These are phyloP conservation scores for Carallia pectinifolia DNA, from an alignment of 345 rosid genomes.

Conservation along the genomic window DNA sequence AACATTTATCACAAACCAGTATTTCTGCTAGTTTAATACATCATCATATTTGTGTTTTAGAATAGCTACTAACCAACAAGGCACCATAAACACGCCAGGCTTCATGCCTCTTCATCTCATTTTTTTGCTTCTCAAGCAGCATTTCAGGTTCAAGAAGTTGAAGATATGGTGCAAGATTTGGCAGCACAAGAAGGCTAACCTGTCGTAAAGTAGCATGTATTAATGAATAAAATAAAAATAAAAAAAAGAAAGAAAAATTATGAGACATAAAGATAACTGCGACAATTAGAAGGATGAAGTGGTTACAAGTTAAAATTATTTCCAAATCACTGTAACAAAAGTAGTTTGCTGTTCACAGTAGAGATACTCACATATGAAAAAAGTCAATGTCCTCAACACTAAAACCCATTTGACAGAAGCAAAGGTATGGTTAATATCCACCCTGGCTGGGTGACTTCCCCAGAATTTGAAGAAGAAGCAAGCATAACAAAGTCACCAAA, in stretches of 20 bases:
- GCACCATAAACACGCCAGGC: slow-evolving; percentile 95
- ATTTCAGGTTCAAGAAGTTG: slow-evolving; percentile 82
- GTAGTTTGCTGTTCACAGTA: too few species aligned
- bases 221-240: slow-evolving; percentile 8
- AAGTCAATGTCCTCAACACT: not conserved
- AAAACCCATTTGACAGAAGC: not conserved
- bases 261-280: not conserved
- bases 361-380: not conserved
- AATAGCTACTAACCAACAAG: slow-evolving; percentile 52
- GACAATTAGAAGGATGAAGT: not conserved
- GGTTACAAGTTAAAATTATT: not conserved
- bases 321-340: not conserved
- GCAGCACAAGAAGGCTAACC: slow-evolving; percentile 75
- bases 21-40: not conserved
- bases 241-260: not conserved
- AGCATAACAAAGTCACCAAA: not conserved
- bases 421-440: not conserved
- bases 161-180: slow-evolving; percentile 79
- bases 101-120: slow-evolving; percentile 83
- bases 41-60: slow-evolving; percentile 8
- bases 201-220: slow-evolving; percentile 22
- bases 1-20: not conserved
- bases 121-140: slow-evolving; percentile 78
- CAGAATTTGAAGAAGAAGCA: not conserved
- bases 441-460: too few species aligned